Evolutionary conservation across 768 basidiomycete species (phyloP), one percentile per base, ranked within the genome.

Genomic region (Tricholoma bakamatsutake): DNA sequence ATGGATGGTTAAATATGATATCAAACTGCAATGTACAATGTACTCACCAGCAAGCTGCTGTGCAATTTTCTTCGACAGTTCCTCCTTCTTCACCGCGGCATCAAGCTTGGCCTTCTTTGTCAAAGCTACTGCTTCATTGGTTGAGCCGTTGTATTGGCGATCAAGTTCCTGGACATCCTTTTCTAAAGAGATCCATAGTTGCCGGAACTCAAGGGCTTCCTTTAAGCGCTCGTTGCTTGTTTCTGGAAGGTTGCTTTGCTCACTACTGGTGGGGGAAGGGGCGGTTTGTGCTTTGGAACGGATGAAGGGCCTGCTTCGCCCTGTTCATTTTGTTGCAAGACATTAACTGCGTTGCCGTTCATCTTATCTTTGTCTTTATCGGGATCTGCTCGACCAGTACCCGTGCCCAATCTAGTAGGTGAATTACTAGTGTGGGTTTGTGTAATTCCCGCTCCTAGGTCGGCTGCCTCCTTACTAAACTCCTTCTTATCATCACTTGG

Each of bases 131-230:
- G 18, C 18, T 4, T 21, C 18, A 8, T 45, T 40, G 50, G 37
- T 51, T 24, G 52, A 42, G 17, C 34, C 49, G 4, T 21, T 11
- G 13, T 21, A 37, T 45, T 55, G 57, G 43, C 28, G 34, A 11
- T 37, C 18, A 2, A 58, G 47, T 39, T 52, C 45, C 24, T 13
- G 21, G 13, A 56, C 46, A 28, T 42, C 53, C n/a, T 57, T 34
- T 13, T 57, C 40, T 0, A 57, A 11, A 30, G 31, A 18, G 0
- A 48, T 35, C 11, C 55, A 45, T 48, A 60, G 28, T 15, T 52
- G 58, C 10, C 61, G 49, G 11, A 62, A 39, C n/a, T 56, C 28
- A 1, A 64, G 48, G 35, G 55, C 55, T 11, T 42, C 42, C 21
- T 46, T 18, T 2, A 64, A 45, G 9, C 57, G 59, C 0, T 53